Evolutionary conservation across 495 filamentous ascomycete species (phyloP).

Genomic region (Neurospora tetraspora): DNA sequence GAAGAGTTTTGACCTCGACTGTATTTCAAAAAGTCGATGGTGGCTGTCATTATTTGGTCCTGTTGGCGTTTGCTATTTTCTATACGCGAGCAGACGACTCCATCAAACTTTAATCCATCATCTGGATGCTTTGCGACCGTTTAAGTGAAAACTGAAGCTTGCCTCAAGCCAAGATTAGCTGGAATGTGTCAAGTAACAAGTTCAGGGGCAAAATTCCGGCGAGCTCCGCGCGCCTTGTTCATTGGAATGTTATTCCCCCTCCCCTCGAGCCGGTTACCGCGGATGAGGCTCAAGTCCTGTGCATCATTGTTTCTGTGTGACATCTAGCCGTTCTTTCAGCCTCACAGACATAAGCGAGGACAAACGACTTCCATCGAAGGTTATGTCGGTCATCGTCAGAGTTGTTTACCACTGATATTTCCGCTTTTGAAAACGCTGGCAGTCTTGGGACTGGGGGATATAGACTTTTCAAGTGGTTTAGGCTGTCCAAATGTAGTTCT

Average conservation of each 20-base stretch:
- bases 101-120: neutral
- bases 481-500: neutral
- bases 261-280: neutral
- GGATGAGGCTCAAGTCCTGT: neutral
- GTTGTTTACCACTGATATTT: neutral
- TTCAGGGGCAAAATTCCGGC: neutral
- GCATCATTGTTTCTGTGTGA: neutral
- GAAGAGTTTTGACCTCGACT: neutral
- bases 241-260: neutral
- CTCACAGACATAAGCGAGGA: neutral
- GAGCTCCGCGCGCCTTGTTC: neutral
- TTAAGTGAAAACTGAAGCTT: neutral
- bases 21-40: neutral
- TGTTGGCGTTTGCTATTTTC: neutral
- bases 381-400: neutral
- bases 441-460: too few species aligned
- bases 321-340: neutral
- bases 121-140: neutral
- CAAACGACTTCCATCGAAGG: neutral
- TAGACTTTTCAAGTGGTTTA: neutral
- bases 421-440: neutral
- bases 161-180: neutral
- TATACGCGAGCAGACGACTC: neutral
- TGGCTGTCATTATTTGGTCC: neutral
- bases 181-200: neutral